phyloP scores from a whole-genome alignment of 192 early-diverging fungal genomes.

The Linnemannia zychae region DNA sequence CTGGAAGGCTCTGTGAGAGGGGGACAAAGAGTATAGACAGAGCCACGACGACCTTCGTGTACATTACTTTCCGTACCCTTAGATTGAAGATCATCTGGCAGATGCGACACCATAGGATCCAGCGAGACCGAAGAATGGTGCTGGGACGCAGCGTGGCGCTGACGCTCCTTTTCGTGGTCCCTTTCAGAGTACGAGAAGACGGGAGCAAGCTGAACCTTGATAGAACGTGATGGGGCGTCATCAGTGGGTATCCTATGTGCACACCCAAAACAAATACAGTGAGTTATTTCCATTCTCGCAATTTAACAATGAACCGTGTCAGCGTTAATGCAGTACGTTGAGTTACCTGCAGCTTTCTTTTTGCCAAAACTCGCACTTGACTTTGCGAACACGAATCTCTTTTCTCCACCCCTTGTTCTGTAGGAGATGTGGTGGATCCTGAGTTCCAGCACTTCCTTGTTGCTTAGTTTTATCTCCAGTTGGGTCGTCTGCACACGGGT shows the following conservation, averaged over 20 bases:
- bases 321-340: background rate
- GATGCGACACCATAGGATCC: background rate
- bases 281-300: background rate
- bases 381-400: slow-evolving; percentile 44
- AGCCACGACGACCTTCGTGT: background rate
- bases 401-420: slow-evolving; percentile 20
- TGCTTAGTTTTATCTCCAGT: background rate
- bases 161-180: slow-evolving; percentile 31
- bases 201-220: slow-evolving; percentile 23
- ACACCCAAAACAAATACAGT: background rate
- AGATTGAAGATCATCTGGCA: background rate
- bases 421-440: background rate
- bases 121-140: background rate
- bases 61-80: background rate
- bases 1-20: background rate
- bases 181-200: slow-evolving; percentile 35
- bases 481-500: background rate
- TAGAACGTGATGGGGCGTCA: slow-evolving; percentile 1
- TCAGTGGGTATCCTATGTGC: slow-evolving; percentile 13
- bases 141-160: background rate
- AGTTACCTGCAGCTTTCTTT: slow-evolving; percentile 48
- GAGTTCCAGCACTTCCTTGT: background rate
- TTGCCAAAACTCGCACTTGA: slow-evolving; percentile 57
- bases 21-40: background rate
- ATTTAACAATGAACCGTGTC: too few relatives aligned